Conservation (phyloP, 139 green algal genomes). For the Chlorella sp. region DNA sequence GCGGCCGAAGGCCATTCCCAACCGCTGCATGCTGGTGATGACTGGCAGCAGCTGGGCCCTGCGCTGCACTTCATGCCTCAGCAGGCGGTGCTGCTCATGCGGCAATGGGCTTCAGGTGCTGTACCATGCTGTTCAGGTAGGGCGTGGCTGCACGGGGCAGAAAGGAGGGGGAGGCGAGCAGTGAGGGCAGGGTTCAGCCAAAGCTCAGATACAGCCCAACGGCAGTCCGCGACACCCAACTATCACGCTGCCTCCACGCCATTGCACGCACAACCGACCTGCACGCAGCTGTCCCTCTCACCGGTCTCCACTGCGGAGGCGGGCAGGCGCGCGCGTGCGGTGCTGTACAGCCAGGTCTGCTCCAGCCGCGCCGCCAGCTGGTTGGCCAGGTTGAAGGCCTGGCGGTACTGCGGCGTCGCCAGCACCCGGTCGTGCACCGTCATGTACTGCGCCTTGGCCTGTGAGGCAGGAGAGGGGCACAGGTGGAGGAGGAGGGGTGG, state of each 20-base stretch:
- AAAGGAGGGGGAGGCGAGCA: neutral
- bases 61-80: too few species aligned
- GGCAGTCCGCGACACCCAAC: too few species aligned
- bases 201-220: too few species aligned
- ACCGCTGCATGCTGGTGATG: too few species aligned
- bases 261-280: too few species aligned
- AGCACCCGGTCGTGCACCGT: constrained; percentile 45
- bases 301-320: constrained; percentile 22
- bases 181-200: too few species aligned
- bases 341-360: constrained; percentile 25
- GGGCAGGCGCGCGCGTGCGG: constrained; percentile 32
- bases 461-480: neutral
- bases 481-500: too few species aligned
- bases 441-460: constrained; percentile 18
- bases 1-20: too few species aligned
- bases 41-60: too few species aligned
- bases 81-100: neutral
- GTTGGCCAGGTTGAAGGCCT: constrained; percentile 26
- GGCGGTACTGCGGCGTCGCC: constrained; percentile 41
- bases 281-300: neutral
- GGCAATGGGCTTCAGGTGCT: constrained; percentile 33
- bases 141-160: constrained; percentile 14
- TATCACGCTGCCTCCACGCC: too few species aligned
- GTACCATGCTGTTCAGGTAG: constrained; percentile 7
- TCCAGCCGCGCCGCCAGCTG: constrained; percentile 13